Percentiles rank a stretch among this genome's conserved stretches.
These are phyloP conservation scores for Backusella sp. DNA, from an alignment of 192 early-diverging fungal genomes.

Conservation along the genomic window DNA sequence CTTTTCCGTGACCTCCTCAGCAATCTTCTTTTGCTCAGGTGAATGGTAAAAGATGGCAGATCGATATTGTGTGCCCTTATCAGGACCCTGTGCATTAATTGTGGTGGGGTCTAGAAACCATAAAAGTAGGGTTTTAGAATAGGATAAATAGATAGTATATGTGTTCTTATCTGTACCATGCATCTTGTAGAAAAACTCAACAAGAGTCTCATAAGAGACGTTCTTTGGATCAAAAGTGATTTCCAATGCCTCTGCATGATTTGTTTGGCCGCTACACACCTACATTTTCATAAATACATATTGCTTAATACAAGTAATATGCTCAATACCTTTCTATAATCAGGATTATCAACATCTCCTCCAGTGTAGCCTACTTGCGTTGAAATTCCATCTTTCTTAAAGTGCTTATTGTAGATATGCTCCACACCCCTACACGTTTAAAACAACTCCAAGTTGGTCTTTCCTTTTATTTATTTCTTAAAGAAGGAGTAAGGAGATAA, in stretches of 20 bases:
- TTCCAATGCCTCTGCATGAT: conserved; percentile 84
- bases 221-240: conserved; percentile 69
- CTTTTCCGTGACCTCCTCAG: conserved; percentile 69
- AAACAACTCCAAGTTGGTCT: neutral
- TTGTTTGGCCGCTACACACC: conserved; percentile 71
- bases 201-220: conserved; percentile 72
- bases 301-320: neutral
- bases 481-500: neutral
- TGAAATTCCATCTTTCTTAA: conserved; percentile 45
- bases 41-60: conserved; percentile 85
- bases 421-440: conserved; percentile 51
- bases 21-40: conserved; percentile 68
- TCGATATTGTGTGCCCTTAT: conserved; percentile 85
- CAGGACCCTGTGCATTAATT: conserved; percentile 79
- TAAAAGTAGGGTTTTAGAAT: neutral
- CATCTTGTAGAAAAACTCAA: conserved; percentile 82
- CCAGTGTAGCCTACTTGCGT: conserved; percentile 58
- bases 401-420: conserved; percentile 49
- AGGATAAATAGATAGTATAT: neutral
- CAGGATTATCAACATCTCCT: conserved; percentile 40
- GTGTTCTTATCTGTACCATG: conserved; percentile 40
- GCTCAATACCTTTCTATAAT: conserved; percentile 47
- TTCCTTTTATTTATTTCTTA: neutral
- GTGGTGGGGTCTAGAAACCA: conserved; percentile 74
- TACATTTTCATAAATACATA: conserved; percentile 18